These are phyloP conservation scores for Acanthamoeba divionensis DNA, from an alignment of 208 protist genomes.

Conservation along the genomic window DNA sequence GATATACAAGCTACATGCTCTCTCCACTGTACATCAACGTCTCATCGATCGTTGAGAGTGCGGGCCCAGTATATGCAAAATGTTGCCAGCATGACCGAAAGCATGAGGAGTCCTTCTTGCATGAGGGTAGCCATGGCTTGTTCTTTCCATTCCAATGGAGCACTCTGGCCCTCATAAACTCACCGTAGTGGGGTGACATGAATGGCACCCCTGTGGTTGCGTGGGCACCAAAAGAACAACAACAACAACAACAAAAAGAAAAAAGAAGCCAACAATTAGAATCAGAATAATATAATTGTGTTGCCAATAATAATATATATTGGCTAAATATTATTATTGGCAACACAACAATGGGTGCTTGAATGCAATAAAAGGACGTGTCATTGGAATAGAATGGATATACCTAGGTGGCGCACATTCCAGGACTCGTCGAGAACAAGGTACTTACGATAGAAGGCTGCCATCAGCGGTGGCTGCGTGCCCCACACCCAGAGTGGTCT, in stretches of 20 bases:
- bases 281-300: too few relatives aligned
- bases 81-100: background rate
- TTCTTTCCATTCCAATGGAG: constrained; percentile 17
- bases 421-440: constrained; percentile 33
- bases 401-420: constrained; percentile 27
- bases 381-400: background rate
- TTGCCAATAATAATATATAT: too few relatives aligned
- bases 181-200: background rate
- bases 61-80: too few relatives aligned
- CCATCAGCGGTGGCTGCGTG: constrained; percentile 42
- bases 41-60: too few relatives aligned
- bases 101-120: background rate
- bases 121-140: background rate
- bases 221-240: background rate
- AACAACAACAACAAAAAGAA: background rate
- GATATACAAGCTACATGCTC: too few relatives aligned
- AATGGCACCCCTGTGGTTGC: background rate
- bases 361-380: background rate
- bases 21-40: too few relatives aligned
- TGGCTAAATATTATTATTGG: too few relatives aligned
- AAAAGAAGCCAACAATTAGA: too few relatives aligned
- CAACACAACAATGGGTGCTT: background rate
- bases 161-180: constrained; percentile 21
- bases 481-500: background rate
- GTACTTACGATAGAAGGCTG: constrained; percentile 15